Conservation (phyloP, 1,284 basidiomycete species). For the Cryptococcus depauperatus region DNA sequence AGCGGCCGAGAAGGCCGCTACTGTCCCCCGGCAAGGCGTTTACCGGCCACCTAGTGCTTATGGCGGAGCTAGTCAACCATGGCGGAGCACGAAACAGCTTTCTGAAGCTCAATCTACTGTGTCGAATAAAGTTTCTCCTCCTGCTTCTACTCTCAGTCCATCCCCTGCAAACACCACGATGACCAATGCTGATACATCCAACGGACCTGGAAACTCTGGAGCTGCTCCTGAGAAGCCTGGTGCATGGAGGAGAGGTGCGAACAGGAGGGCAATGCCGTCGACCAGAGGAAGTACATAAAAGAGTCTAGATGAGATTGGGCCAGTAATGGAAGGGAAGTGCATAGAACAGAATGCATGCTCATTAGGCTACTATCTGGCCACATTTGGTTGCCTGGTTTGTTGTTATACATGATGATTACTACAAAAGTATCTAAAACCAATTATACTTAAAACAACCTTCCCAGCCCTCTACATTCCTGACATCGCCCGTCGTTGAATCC, state of each 20-base stretch:
- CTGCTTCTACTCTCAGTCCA: neutral
- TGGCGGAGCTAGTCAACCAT: neutral
- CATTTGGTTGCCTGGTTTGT: too few relatives aligned
- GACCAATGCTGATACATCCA: neutral
- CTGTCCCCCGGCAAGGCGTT: neutral
- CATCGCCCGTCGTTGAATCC: constrained; percentile 38
- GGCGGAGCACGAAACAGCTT: neutral
- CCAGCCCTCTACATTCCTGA: constrained; percentile 29
- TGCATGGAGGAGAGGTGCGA: neutral
- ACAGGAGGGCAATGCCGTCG: neutral
- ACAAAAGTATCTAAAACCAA: too few relatives aligned
- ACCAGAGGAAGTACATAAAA: neutral
- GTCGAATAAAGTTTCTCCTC: neutral
- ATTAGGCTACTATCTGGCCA: too few relatives aligned
- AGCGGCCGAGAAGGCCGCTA: neutral
- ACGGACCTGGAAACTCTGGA: neutral
- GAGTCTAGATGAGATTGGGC: too few relatives aligned
- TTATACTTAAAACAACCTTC: constrained; percentile 27
- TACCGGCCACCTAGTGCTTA: neutral
- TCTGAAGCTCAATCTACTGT: neutral
- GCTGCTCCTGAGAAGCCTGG: neutral
- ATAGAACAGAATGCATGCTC: too few relatives aligned
- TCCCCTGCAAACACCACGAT: neutral
- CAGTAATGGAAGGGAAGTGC: too few relatives aligned
- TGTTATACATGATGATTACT: too few relatives aligned